Conservation (phyloP, 2,329 filamentous ascomycete genomes). For the Mariannaea elegans region DNA sequence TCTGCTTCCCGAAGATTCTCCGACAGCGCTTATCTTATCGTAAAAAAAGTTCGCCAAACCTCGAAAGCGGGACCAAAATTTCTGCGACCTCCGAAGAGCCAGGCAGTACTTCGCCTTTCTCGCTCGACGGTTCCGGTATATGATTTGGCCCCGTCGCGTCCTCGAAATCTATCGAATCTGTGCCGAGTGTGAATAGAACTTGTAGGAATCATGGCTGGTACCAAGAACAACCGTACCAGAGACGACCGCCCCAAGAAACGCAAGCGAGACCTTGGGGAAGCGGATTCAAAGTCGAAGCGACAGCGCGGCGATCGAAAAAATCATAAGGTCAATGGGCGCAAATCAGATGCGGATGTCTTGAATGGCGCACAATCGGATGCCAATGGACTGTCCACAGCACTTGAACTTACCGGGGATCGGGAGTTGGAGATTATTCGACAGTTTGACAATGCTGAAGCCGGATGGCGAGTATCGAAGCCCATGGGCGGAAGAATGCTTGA, state of each 20-base stretch:
- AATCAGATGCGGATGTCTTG: conserved; percentile 19
- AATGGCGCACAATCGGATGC: conserved; percentile 26
- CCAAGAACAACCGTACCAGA: conserved; percentile 43
- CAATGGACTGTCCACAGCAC: conserved; percentile 27
- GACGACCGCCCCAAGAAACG: conserved; percentile 55
- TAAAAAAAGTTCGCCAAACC: conserved; percentile 50
- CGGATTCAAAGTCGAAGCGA: conserved; percentile 52
- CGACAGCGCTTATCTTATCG: conserved; percentile 52
- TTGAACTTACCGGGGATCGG: conserved; percentile 28
- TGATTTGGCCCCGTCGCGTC: conserved; percentile 26
- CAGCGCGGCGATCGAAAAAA: conserved; percentile 47
- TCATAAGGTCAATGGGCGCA: conserved; percentile 40
- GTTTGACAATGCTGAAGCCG: conserved; percentile 44
- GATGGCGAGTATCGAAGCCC: conserved; percentile 70
- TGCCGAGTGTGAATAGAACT: conserved; percentile 15
- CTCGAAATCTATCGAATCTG: conserved; percentile 18
- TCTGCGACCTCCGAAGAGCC: conserved; percentile 41
- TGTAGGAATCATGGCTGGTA: conserved; percentile 46
- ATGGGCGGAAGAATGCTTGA: conserved; percentile 73
- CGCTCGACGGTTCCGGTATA: conserved; percentile 28
- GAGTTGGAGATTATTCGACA: conserved; percentile 39
- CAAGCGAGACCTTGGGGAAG: conserved; percentile 56
- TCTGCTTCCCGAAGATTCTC: conserved; percentile 43
- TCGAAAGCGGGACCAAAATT: conserved; percentile 52
- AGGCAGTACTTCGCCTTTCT: conserved; percentile 29